Evolutionary conservation across 1,284 basidiomycete genomes (phyloP), one percentile per base, ranked within the genome.

Genomic region (Ceratobasidium sp.): DNA sequence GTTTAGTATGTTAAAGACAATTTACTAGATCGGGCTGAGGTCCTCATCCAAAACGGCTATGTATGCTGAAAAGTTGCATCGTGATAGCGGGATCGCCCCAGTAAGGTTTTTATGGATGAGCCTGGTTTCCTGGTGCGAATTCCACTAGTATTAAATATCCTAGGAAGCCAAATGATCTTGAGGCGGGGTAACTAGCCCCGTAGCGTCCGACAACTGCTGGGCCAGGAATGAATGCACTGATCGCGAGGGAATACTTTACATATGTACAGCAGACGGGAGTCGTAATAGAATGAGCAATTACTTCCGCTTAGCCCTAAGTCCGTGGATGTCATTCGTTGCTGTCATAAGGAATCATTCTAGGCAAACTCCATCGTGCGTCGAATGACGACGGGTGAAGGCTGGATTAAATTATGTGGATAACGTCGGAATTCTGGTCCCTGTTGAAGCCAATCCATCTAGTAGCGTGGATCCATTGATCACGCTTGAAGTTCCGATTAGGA

Each of bases 401-500:
- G 3, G 28, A 26, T 46, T n/a, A 28, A 15, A 23, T 40, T 44
- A 74, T 56, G 73, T 76, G 23, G 73, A 56, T 48, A 76, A 40
- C 26, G 73, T 66, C 42, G 73, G 73, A 15, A 76, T 46, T 42
- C 67, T 76, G 13, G 57, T 57, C 9, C 78, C 75, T 17, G 56
- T 78, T 5, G 70, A 38, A 33, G 75, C 77, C 20, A 83, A 62
- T 48, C 79, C 80, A 26, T 94, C 91, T 77, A 95, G 87, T 79
- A 95, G 86, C 82, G 89, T 91, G 61, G 87, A 86, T 50, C 96
- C 96, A 82, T 89, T 96, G 79, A 97, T 88, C 59, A 97, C 94
- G 1, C 94, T 92, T 40, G 96, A 97, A 0, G 96, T 97, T 10
- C 94, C 95, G 79, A 98, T 92, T 81, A 97, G 84, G 84, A 96